phyloP scores from a whole-genome alignment of 805 yeast genomes.

The Babjeviella inositovora region DNA sequence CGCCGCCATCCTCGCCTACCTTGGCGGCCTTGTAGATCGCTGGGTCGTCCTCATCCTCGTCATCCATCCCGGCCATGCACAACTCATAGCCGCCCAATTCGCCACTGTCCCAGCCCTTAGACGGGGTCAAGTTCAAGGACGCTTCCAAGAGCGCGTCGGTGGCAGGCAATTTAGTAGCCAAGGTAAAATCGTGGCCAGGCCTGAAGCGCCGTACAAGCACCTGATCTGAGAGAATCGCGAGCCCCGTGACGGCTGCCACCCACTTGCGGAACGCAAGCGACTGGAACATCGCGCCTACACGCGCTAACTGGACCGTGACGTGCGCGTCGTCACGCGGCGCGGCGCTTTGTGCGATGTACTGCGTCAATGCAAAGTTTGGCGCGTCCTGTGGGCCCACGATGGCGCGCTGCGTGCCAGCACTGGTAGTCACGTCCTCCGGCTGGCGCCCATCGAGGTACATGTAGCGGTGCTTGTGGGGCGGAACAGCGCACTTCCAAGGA shows the following conservation, averaged over 20 bases:
- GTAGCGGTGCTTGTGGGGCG: conserved; percentile 86
- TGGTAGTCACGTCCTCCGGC: conserved; percentile 11
- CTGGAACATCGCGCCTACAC: conserved; percentile 25
- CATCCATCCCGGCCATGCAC: conserved; percentile 53
- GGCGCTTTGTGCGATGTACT: too few relatives aligned
- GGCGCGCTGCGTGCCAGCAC: conserved; percentile 12
- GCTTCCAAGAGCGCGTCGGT: conserved; percentile 54
- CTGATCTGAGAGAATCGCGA: conserved; percentile 49
- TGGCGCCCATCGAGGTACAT: conserved; percentile 63
- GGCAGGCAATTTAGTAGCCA: conserved; percentile 63
- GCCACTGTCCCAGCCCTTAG: conserved; percentile 74
- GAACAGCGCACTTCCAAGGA: conserved; percentile 88
- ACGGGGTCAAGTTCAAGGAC: conserved; percentile 69
- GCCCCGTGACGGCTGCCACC: conserved; percentile 43
- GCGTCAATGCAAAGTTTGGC: conserved; percentile 34
- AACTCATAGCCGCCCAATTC: conserved; percentile 91
- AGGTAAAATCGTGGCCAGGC: conserved; percentile 87
- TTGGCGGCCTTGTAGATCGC: conserved; percentile 64
- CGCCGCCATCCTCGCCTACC: too few relatives aligned
- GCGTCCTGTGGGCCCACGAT: conserved; percentile 21
- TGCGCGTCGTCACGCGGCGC: conserved; percentile 1
- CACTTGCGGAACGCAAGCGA: conserved; percentile 55
- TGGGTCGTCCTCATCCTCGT: conserved; percentile 52
- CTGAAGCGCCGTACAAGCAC: conserved; percentile 73
- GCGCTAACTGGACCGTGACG: not conserved